Evolutionary conservation across 495 filamentous ascomycete species (phyloP), one percentile per base, ranked within the genome.

Genomic region (Neohortaea acidophila): DNA sequence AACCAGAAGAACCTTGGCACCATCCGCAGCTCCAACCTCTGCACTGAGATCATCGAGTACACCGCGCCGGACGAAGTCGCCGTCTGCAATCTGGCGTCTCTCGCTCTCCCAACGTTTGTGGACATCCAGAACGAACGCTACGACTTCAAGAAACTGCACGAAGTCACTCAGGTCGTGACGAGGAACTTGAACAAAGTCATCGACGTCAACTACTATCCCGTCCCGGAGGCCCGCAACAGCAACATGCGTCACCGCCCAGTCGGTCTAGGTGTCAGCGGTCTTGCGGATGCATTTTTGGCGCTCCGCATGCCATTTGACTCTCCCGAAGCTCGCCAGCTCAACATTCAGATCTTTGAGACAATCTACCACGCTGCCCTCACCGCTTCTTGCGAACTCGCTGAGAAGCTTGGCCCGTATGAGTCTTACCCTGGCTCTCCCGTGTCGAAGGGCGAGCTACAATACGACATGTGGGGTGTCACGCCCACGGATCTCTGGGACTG

Each of bases 1-100:
- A 97, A 97, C 73, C 89, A 97, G 63, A 93, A 96, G 78, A 97
- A 97, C 57, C 70, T 97, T 21, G 89, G 89, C 31, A 93, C 85
- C 31, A 96, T 97, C 51, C 84, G 81, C 55, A 94, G 82, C 70
- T 97, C 89, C 51, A 97, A 97, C 64, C 69, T 97, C 31, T 97
- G 89, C 71, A 94, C 87, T 21, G 89, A 97, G 61, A 97, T 97
- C 49, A 69, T 97, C 43, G 89, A 97, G 63, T 97, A 97, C 70
- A 86, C 69, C 43, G 84, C 89, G 19, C 85, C 89, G 15, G 86
- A 96, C 58, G 89, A 97, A 69, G 87, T 97, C 36, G 89, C 89
- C 54, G 89, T 96, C 41, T 97, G 89, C 72, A 97, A 97, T 62
- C 64, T 97, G 56, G 89, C 91, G 21, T 94, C 89, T 9, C 66